Base-by-base conservation (phyloP, 176 grass and related monocot species). In the Oropetium thomaeum region DNA sequence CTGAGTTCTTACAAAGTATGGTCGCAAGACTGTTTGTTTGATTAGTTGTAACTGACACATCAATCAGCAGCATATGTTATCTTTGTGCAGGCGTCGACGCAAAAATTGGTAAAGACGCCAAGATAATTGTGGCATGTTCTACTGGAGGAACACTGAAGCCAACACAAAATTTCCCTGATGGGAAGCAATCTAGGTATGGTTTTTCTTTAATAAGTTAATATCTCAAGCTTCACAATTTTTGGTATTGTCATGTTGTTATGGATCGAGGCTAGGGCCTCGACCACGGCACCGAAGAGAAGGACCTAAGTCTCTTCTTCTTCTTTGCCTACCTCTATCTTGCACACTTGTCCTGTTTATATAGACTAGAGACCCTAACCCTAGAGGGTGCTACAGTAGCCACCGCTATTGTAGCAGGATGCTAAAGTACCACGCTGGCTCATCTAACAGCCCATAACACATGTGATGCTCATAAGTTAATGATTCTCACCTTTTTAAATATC, bases 51-150 rank as follows among this genome's bases (percentile, higher is more conserved):
- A 58, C 73, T 70, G 35, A 44, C 26, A 20, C 4, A 2, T 23
- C 47, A 80, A 80, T 55, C 28, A 64, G 8, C 25, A 22, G 65
- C 48, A 43, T 10, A 59, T 49, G 27, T 44, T 77, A 55, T 66
- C 31, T 75, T 37, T 49, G 27, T 73, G 79, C 62, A 98, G 96
- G 58, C 33, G 82, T 98, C 42, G 89, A 98, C 42, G 65, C 77
- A 8, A 98, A 90, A 69, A 63, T 95, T 47, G 64, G 83, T 39
- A 99, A 95, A 88, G 83, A 95, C 92, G 89, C 96, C 25, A 99
- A 99, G 76, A 99, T 99, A 81, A 95, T 99, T 69, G 96, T 99
- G 35, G 91, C 91, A 61, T 99, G 89, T 75, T 92, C 96, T 29
- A 83, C 91, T 1, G 96, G 96, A 68, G 96, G 96, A 41, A 92